phyloP scores from a whole-genome alignment of 306 rosid genomes.

The Glycyrrhiza uralensis region DNA sequence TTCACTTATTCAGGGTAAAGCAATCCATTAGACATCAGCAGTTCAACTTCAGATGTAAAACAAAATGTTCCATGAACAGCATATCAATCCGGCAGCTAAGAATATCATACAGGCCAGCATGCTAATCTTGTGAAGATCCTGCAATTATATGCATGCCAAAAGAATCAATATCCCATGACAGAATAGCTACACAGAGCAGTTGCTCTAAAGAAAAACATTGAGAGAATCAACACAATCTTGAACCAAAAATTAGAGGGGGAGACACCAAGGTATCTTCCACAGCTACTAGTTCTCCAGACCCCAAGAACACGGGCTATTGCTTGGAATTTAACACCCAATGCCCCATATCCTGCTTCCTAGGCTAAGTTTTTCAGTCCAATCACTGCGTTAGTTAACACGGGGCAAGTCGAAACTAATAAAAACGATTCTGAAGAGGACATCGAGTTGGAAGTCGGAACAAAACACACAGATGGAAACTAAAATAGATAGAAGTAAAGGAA shows the following conservation, averaged over 20 bases:
- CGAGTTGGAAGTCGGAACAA: too few species aligned
- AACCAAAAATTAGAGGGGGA: conserved; percentile 49
- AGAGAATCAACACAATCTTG: conserved; percentile 58
- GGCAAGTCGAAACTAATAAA: conserved; percentile 34
- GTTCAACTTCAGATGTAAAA: conserved; percentile 84
- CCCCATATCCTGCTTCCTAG: conserved; percentile 46
- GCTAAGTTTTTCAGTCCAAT: conserved; percentile 36
- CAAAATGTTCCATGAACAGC: conserved; percentile 92
- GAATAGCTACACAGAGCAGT: conserved; percentile 59
- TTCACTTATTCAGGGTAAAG: conserved; percentile 57
- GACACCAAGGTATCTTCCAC: conserved; percentile 52
- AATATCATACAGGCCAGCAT: conserved; percentile 92
- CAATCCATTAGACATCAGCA: conserved; percentile 62
- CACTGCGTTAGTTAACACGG: conserved; percentile 33
- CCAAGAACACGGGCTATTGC: conserved; percentile 46
- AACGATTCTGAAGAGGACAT: conserved; percentile 47
- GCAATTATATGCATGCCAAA: conserved; percentile 99
- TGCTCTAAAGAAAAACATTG: conserved; percentile 64
- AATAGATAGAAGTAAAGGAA: too few species aligned
- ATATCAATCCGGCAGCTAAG: conserved; percentile 96
- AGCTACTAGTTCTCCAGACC: conserved; percentile 48
- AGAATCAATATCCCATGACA: conserved; percentile 87
- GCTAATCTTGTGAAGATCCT: conserved; percentile 96
- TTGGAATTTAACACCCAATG: conserved; percentile 44
- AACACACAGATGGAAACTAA: too few species aligned